A percentile compares a stretch with the other conserved stretches of the same genome.
Evolutionary conservation across 805 yeast genomes (phyloP).

Genomic region (Metschnikowia arizonensis): DNA sequence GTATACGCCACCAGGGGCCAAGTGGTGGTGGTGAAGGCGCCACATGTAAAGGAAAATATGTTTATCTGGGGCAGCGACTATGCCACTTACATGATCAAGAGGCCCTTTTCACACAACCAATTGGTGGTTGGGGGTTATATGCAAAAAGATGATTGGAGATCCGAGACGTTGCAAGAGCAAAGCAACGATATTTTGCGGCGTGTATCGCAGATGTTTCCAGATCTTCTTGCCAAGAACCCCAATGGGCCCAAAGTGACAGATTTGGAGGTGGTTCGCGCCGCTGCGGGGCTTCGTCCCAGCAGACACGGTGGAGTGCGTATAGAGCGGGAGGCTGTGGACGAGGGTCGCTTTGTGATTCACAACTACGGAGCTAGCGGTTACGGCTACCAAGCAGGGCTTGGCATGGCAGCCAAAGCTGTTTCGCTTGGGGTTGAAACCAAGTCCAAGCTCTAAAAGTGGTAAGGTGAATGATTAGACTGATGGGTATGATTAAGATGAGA

Average conservation of each 20-base stretch:
- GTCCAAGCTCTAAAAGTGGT: not conserved
- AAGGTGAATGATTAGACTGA: too few species aligned
- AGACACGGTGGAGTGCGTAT: conserved; percentile 74
- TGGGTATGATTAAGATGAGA: too few species aligned
- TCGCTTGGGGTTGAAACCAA: conserved; percentile 7
- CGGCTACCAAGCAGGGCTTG: conserved; percentile 64
- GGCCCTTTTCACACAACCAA: conserved; percentile 63
- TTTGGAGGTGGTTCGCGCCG: conserved; percentile 56
- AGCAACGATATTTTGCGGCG: conserved; percentile 59
- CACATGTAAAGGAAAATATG: conserved; percentile 57
- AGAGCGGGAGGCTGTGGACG: conserved; percentile 45
- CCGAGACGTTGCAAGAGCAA: conserved; percentile 53
- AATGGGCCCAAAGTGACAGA: conserved; percentile 31
- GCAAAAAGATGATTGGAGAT: conserved; percentile 60
- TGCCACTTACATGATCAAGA: conserved; percentile 67
- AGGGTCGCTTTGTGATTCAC: conserved; percentile 47
- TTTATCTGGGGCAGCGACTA: conserved; percentile 57
- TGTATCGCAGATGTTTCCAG: conserved; percentile 50
- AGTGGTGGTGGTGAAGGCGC: conserved; percentile 68
- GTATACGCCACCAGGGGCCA: conserved; percentile 80
- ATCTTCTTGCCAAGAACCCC: conserved; percentile 38
- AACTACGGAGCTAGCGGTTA: conserved; percentile 70
- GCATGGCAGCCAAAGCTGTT: conserved; percentile 53
- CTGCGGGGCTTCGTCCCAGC: conserved; percentile 73
- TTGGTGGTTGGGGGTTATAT: conserved; percentile 72